Evolutionary conservation across 75 land plant species (phyloP).

Genomic region (Sequoia sempervirens): DNA sequence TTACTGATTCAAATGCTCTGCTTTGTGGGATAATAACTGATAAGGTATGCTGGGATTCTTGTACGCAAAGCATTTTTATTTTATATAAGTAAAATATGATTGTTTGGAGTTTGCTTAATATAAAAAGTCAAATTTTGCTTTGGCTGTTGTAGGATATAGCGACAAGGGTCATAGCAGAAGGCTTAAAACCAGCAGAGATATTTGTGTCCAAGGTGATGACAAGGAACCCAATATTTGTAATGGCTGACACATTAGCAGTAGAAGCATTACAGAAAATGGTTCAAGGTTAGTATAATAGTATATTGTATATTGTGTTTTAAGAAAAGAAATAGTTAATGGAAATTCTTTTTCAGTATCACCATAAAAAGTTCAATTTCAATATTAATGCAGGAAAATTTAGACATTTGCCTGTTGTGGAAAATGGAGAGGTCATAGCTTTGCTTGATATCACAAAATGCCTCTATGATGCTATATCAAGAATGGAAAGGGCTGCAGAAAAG

Average conservation of each 20-base stretch:
- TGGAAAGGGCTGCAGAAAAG: slow-evolving; percentile 97
- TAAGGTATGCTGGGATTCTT: slow-evolving; percentile 36
- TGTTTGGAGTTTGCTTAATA: not conserved
- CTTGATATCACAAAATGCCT: slow-evolving; percentile 92
- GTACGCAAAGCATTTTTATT: not conserved
- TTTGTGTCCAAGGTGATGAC: slow-evolving; percentile 84
- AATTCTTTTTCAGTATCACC: not conserved
- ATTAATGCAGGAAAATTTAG: slow-evolving; percentile 82
- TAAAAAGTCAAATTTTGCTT: not conserved
- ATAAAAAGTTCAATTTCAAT: not conserved
- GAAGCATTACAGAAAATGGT: slow-evolving; percentile 94
- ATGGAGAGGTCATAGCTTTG: slow-evolving; percentile 92
- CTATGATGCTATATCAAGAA: slow-evolving; percentile 97
- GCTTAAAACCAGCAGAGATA: slow-evolving; percentile 67
- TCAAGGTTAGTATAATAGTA: slow-evolving; percentile 48
- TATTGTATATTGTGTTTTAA: not conserved
- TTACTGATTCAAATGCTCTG: slow-evolving; percentile 81
- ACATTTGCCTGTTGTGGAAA: slow-evolving; percentile 94
- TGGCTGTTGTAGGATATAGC: slow-evolving; percentile 56
- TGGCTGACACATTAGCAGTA: slow-evolving; percentile 70
- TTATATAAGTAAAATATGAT: not conserved
- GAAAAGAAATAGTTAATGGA: not conserved
- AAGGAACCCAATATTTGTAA: slow-evolving; percentile 75
- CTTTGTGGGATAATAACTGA: slow-evolving; percentile 87
- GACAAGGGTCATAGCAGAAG: slow-evolving; percentile 73